phyloP scores from a whole-genome alignment of 2,329 filamentous ascomycete species.

The Exophiala oligosperma region DNA sequence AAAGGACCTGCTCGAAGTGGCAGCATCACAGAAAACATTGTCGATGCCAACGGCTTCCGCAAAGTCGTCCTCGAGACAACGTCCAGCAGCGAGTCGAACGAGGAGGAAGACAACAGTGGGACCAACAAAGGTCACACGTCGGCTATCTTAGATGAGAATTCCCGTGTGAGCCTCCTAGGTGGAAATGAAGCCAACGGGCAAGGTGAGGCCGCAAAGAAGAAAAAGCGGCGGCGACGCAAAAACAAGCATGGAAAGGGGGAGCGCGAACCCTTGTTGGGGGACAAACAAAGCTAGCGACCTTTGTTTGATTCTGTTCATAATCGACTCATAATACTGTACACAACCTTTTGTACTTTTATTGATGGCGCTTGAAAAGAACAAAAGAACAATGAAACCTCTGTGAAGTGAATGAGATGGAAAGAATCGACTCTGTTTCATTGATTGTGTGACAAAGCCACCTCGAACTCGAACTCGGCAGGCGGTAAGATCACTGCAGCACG shows the following conservation, averaged over 20 bases:
- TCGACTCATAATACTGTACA: not conserved
- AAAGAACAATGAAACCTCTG: not conserved
- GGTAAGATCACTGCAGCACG: too few species aligned
- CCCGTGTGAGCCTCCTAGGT: constrained; percentile 2
- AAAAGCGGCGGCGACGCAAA: constrained; percentile 21
- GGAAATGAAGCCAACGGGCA: constrained; percentile 3
- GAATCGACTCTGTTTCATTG: not conserved
- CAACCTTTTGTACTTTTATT: not conserved
- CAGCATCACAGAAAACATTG: constrained; percentile 76
- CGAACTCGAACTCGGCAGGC: too few species aligned
- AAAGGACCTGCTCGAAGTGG: constrained; percentile 65
- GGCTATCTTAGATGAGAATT: constrained; percentile 1
- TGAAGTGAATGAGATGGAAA: not conserved
- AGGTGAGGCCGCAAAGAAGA: constrained; percentile 18
- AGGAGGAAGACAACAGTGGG: constrained; percentile 28
- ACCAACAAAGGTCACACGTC: constrained; percentile 16
- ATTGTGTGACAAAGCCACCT: not conserved
- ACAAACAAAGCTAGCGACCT: constrained; percentile 8
- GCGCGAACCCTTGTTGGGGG: constrained; percentile 19
- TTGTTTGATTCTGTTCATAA: not conserved
- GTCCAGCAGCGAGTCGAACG: constrained; percentile 53
- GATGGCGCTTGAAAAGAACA: not conserved
- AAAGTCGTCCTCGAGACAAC: constrained; percentile 75
- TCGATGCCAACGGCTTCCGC: constrained; percentile 70
- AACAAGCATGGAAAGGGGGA: constrained; percentile 19